Conservation (phyloP, 2,329 filamentous ascomycete species). For the Bipolaris cookei region DNA sequence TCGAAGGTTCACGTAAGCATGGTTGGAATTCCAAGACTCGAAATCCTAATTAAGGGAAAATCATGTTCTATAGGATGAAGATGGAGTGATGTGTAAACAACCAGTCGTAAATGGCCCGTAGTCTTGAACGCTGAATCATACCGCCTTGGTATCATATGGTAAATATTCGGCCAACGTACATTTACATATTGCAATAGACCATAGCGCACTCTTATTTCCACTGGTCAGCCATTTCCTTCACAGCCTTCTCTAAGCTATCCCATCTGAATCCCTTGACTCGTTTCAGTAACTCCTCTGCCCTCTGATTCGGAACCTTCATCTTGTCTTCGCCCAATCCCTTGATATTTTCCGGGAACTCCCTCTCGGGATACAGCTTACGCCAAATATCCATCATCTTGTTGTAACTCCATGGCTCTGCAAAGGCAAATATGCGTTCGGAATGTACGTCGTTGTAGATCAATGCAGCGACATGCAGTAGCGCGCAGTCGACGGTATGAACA, state of each 20-base stretch:
- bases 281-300: constrained; percentile 36
- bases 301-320: constrained; percentile 26
- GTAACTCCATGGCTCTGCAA: constrained; percentile 56
- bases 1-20: background rate
- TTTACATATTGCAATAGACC: background rate
- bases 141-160: background rate
- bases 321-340: constrained; percentile 26
- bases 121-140: background rate
- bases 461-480: constrained; percentile 60
- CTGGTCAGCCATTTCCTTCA: constrained; percentile 24
- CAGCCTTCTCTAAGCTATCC: constrained; percentile 33
- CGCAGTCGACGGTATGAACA: constrained; percentile 41
- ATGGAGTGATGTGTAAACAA: background rate
- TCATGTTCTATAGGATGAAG: background rate
- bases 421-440: constrained; percentile 62
- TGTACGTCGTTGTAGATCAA: constrained; percentile 55
- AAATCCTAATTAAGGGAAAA: background rate
- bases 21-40: background rate
- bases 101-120: no score
- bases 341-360: constrained; percentile 39
- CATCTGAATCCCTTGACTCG: constrained; percentile 40
- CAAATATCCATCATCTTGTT: constrained; percentile 53
- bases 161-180: background rate
- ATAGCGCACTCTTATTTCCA: constrained; percentile 6
- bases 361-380: constrained; percentile 50